A percentile compares a stretch with the other conserved stretches of the same genome.
These are phyloP conservation scores for Amylocystis lapponica DNA, from an alignment of 768 basidiomycete species.

Conservation along the genomic window DNA sequence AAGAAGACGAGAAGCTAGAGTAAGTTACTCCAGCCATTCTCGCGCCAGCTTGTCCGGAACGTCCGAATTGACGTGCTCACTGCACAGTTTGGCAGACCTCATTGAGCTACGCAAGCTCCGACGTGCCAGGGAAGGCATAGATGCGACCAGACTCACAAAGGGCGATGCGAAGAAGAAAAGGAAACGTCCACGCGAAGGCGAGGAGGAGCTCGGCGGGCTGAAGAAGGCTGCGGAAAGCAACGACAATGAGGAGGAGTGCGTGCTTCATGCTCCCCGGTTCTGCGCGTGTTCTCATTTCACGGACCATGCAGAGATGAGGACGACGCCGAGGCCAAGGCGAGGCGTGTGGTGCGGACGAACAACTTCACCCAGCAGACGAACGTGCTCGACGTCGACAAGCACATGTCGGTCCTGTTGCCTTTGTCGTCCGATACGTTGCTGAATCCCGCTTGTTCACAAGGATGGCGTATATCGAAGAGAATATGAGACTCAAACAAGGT, in stretches of 20 bases:
- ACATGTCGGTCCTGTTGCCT: conserved; percentile 61
- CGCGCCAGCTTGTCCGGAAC: not conserved
- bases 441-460: conserved; percentile 32
- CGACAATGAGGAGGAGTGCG: conserved; percentile 59
- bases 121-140: conserved; percentile 75
- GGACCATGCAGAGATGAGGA: conserved; percentile 44
- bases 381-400: conserved; percentile 93
- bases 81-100: conserved; percentile 67
- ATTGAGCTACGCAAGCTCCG: conserved; percentile 78
- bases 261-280: conserved; percentile 9
- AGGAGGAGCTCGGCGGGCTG: conserved; percentile 51
- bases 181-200: conserved; percentile 38
- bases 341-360: conserved; percentile 72
- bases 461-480: conserved; percentile 98
- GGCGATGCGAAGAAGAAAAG: conserved; percentile 76
- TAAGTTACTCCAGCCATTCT: conserved; percentile 9
- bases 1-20: conserved; percentile 17
- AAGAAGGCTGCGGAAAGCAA: conserved; percentile 38
- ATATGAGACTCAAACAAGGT: conserved; percentile 70
- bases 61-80: conserved; percentile 6
- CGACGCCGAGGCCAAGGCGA: conserved; percentile 63
- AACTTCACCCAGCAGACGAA: conserved; percentile 99
- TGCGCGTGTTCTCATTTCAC: no score
- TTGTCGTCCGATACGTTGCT: not conserved
- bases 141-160: conserved; percentile 74